Evolutionary conservation across 164 flowering plant species (phyloP), one percentile per base, ranked within the genome.

Genomic region (Protea cynaroides): DNA sequence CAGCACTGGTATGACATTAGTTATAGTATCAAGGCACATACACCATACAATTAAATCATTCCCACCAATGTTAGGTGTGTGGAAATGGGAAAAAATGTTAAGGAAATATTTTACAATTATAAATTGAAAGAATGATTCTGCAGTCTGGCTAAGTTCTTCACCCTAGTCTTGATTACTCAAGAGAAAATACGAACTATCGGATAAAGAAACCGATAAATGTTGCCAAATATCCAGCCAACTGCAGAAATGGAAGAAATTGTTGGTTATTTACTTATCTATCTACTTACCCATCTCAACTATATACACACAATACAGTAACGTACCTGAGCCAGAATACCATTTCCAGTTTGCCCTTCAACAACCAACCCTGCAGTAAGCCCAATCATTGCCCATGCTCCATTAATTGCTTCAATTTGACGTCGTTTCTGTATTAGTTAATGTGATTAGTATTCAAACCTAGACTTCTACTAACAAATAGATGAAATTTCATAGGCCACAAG

Each of bases 331-430:
- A 75, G 66, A 69, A 93, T 81, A 59, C 79, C 54, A 13, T 85
- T 81, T 63, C 98, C 98, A 55, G 87, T 89, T 0, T 75, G 85
- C 54, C 87, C 95, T 79, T 93, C 98, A 57, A 91, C 74, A 23
- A 94, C 86, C 62, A 94, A 76, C 43, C 89, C 95, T 65, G 83
- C 88, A 7, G 96, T 87, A 14, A 94, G 90, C 68, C 98, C 96
- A 61, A 94, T 79, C 87, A 90, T 89, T 38, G 98, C 98, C 94
- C 92, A 94, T 52, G 95, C 90, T 54, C 98, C 98, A 72, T 94
- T 94, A 19, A 91, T 84, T n/a, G 98, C 96, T 79, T 94, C 98
- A 55, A 87, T 84, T 71, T 63, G 78, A 1, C 87, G 96, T 69
- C 70, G 77, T 63, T 83, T 85, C 97, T 90, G 73, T 52, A 12